A percentile compares a stretch with the other conserved stretches of the same genome.
phyloP scores from a whole-genome alignment of 164 flowering plant species.

The Nymphaea thermarum region DNA sequence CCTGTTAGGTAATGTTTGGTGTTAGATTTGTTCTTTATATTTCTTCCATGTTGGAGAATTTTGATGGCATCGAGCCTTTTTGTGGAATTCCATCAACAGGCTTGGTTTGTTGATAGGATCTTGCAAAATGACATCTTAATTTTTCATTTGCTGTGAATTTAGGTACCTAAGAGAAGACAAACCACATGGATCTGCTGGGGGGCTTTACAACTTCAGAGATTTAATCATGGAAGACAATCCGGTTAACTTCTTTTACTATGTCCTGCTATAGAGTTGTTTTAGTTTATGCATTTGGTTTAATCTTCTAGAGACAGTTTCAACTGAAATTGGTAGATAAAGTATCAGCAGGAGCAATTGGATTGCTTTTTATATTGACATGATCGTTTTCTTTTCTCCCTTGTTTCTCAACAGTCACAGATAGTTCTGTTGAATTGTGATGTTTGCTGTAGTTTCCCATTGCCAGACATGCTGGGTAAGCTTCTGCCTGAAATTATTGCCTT shows the following conservation, averaged over 20 bases:
- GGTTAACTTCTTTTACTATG: conserved; percentile 24
- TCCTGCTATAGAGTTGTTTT: neutral
- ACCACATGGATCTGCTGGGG: conserved; percentile 99
- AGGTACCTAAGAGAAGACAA: conserved; percentile 94
- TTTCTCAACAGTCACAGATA: conserved; percentile 62
- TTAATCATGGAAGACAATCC: conserved; percentile 92
- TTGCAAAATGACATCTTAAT: neutral
- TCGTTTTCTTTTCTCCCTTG: neutral
- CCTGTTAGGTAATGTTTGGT: conserved; percentile 58
- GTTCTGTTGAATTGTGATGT: conserved; percentile 93
- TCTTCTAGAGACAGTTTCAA: no score
- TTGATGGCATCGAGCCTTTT: neutral
- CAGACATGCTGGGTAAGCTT: conserved; percentile 78
- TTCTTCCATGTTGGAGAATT: neutral
- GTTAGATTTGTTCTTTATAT: neutral
- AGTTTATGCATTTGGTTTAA: no score
- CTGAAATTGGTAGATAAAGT: neutral
- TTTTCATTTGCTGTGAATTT: neutral
- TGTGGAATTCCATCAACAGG: neutral
- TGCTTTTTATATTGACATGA: neutral
- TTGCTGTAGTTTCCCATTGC: conserved; percentile 91
- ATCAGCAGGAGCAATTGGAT: neutral
- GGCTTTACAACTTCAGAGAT: conserved; percentile 85
- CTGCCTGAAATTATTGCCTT: neutral
- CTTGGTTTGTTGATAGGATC: neutral